phyloP scores from a whole-genome alignment of 2,329 filamentous ascomycete genomes.

The Scedosporium aurantiacum region DNA sequence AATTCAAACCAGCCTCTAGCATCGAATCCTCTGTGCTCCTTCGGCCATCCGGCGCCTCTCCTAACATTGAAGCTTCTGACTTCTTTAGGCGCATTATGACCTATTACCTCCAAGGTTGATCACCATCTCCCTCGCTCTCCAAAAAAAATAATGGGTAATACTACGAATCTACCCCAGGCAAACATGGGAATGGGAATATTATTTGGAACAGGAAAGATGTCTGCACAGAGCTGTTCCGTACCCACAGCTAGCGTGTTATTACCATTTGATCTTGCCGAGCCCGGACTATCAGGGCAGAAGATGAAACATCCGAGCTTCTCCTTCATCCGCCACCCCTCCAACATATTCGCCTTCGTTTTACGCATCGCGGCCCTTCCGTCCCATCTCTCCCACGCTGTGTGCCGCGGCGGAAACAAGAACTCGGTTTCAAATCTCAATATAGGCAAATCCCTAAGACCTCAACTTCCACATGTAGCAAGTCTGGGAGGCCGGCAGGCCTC shows the following conservation, averaged over 20 bases:
- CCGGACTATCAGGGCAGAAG: not conserved
- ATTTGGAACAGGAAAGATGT: not conserved
- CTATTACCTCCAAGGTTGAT: too few species aligned
- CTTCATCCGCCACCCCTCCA: not conserved
- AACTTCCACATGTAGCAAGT: not conserved
- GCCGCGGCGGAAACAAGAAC: not conserved
- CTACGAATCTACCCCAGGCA: too few species aligned
- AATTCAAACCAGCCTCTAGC: too few species aligned
- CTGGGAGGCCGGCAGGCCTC: not conserved
- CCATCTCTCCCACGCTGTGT: not conserved
- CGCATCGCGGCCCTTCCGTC: not conserved
- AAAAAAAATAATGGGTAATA: not conserved
- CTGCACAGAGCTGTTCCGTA: not conserved
- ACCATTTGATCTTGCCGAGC: not conserved
- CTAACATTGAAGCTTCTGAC: too few species aligned
- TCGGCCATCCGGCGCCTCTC: too few species aligned
- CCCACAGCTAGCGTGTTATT: not conserved
- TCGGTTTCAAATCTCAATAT: not conserved
- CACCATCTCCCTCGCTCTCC: not conserved
- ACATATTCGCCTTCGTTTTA: not conserved
- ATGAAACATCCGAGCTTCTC: not conserved
- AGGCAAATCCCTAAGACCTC: not conserved
- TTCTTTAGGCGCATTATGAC: too few species aligned
- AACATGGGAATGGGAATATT: not conserved
- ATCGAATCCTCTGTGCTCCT: too few species aligned